phyloP scores from a whole-genome alignment of 495 filamentous ascomycete species.

The Penicillium manginii region DNA sequence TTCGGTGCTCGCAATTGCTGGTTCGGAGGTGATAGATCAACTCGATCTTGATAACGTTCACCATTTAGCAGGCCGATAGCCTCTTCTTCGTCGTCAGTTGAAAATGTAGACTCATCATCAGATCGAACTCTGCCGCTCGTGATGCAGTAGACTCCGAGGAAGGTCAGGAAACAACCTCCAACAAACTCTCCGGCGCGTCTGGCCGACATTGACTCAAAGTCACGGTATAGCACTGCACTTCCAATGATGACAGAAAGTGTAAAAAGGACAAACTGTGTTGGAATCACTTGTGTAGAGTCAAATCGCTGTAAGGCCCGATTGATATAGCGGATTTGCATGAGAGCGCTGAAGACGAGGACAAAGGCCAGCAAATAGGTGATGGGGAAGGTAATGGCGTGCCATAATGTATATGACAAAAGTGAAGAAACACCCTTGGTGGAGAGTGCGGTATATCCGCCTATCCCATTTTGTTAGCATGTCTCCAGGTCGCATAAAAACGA shows the following conservation, averaged over 20 bases:
- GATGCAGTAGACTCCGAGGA: slow-evolving; percentile 92
- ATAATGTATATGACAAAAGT: slow-evolving; percentile 84
- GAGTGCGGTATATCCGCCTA: slow-evolving; percentile 91
- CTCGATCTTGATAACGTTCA: slow-evolving; percentile 45
- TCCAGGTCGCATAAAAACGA: neutral
- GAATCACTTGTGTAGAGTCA: slow-evolving; percentile 96
- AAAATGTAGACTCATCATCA: slow-evolving; percentile 49
- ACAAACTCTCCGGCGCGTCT: slow-evolving; percentile 79
- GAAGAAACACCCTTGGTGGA: slow-evolving; percentile 97
- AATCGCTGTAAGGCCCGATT: slow-evolving; percentile 94
- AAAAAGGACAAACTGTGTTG: slow-evolving; percentile 95
- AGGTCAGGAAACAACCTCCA: slow-evolving; percentile 87
- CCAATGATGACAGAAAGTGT: slow-evolving; percentile 94
- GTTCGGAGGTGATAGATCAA: slow-evolving; percentile 39
- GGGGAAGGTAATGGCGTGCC: slow-evolving; percentile 85
- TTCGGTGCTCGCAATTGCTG: slow-evolving; percentile 25
- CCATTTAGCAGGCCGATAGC: slow-evolving; percentile 50
- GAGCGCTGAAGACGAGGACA: slow-evolving; percentile 77
- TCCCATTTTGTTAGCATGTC: slow-evolving; percentile 29
- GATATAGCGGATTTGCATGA: slow-evolving; percentile 95
- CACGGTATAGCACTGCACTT: slow-evolving; percentile 87
- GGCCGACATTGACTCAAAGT: slow-evolving; percentile 79
- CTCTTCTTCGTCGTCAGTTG: slow-evolving; percentile 52
- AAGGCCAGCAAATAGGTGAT: slow-evolving; percentile 83
- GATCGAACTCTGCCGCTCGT: slow-evolving; percentile 62